Evolutionary conservation across 768 basidiomycete genomes (phyloP), one percentile per base, ranked within the genome.

Genomic region (Cystoderma amianthinum): DNA sequence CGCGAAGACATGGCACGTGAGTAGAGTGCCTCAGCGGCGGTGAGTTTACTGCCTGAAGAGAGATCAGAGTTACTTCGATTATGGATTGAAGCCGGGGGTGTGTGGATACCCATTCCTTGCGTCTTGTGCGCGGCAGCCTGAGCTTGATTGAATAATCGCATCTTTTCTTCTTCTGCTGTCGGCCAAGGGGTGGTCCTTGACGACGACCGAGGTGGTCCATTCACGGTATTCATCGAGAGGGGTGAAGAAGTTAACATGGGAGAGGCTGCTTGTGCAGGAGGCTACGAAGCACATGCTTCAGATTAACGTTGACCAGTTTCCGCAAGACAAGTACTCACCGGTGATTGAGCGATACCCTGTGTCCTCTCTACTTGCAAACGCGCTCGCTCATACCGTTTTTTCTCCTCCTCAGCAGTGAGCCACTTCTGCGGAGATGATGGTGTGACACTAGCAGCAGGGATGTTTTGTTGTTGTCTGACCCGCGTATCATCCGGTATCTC

Each of bases 131-230:
- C 87, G n/a, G 73, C 79, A 1, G 72, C 76, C 51, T 81, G 80
- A 0, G 87, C 85, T 37, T 77, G 57, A 38, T 82, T 67, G 57
- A 73, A 88, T n/a, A 87, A 54, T n/a, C 72, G 68, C 1, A 72
- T 59, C 51, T 91, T 90, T 55, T 91, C 88, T 42, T 80, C 75
- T 58, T 88, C 87, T 0, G 89, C 85, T 1, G 80, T 72, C 5
- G 66, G 65, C 84, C 83, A 89, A 28, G 57, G 56, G 21, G 54
- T 50, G 21, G 44, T 45, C 15, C 53, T 36, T 13, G 53, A 38
- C 2, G 41, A 25, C 36, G 50, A 40, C 32, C 42, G 54, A 44
- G 28, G 47, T 41, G 22, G 44, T 42, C 35, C 23, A 39, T 24
- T 39, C 37, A 38, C 44, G 19, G 45, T 41, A n/a, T n/a, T n/a